Percentiles rank a stretch among this genome's conserved stretches.
phyloP scores from a whole-genome alignment of 768 basidiomycete genomes.

The Candolleomyces aberdarensis region DNA sequence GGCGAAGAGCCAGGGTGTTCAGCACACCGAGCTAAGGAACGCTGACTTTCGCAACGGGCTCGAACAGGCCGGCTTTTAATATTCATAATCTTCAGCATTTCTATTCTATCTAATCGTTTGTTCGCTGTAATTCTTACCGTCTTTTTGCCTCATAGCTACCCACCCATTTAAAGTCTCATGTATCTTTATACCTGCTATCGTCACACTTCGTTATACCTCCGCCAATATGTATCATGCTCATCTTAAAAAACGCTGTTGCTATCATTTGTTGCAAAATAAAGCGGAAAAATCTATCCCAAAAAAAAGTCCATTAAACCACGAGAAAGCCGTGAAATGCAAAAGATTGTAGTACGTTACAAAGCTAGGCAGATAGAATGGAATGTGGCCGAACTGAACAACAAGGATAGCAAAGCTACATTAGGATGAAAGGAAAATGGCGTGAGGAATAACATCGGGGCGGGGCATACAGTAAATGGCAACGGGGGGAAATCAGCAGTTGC shows the following conservation, averaged over 20 bases:
- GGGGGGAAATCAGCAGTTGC: conserved; percentile 60
- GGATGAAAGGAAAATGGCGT: neutral
- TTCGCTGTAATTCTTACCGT: neutral
- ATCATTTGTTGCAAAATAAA: neutral
- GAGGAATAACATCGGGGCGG: neutral
- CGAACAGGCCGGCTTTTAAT: conserved; percentile 63
- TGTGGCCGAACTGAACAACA: neutral
- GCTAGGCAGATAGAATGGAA: neutral
- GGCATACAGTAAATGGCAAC: neutral
- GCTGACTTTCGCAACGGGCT: conserved; percentile 67
- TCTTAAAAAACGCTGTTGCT: neutral
- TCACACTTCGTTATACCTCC: neutral
- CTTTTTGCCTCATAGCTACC: too few species aligned
- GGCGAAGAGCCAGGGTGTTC: conserved; percentile 57
- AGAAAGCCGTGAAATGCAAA: neutral
- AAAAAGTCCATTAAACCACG: neutral
- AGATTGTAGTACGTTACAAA: conserved; percentile 1
- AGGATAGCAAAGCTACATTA: neutral
- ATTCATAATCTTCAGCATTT: neutral
- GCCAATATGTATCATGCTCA: neutral
- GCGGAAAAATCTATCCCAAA: neutral
- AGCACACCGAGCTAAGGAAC: conserved; percentile 54
- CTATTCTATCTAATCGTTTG: neutral
- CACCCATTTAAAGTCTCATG: too few species aligned
- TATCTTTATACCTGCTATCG: neutral